These are phyloP conservation scores for Smallanthus sonchifolius DNA, from an alignment of 129 eudicot genomes.

Conservation along the genomic window DNA sequence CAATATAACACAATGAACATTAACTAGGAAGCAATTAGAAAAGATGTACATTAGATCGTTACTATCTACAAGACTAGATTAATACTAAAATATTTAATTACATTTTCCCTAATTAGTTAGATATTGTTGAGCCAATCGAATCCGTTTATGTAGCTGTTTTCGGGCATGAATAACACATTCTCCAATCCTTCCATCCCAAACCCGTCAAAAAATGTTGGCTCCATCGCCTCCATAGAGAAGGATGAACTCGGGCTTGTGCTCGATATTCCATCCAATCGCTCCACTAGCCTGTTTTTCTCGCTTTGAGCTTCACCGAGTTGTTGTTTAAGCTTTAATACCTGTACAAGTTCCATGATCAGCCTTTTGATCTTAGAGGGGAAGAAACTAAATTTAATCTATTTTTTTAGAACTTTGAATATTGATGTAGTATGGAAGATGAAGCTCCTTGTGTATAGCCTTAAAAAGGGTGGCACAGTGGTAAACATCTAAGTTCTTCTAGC, in stretches of 20 bases:
- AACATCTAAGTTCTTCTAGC: too few relatives aligned
- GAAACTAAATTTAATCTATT: not conserved
- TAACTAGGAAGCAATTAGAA: slow-evolving; percentile 28
- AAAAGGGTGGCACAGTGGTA: too few relatives aligned
- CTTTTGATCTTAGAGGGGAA: not conserved
- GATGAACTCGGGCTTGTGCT: slow-evolving; percentile 84
- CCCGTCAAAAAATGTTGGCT: slow-evolving; percentile 58
- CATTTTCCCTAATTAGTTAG: slow-evolving; percentile 5
- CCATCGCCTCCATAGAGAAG: slow-evolving; percentile 62
- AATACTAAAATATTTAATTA: slow-evolving; percentile 33
- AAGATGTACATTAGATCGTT: slow-evolving; percentile 35
- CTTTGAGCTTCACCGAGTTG: slow-evolving; percentile 55
- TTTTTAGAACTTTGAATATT: not conserved
- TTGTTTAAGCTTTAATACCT: slow-evolving; percentile 63
- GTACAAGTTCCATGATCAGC: slow-evolving; percentile 2
- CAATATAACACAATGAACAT: slow-evolving; percentile 24
- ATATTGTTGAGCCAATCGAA: slow-evolving; percentile 52
- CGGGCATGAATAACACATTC: slow-evolving; percentile 46
- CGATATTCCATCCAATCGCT: slow-evolving; percentile 47
- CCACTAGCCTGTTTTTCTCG: slow-evolving; percentile 52
- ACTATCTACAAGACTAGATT: slow-evolving; percentile 37
- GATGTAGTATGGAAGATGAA: not conserved
- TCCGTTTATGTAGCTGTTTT: slow-evolving; percentile 45
- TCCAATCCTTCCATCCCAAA: slow-evolving; percentile 83
- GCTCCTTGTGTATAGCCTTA: too few relatives aligned